Evolutionary conservation across 2,329 filamentous ascomycete genomes (phyloP).

Genomic region (Lasiodiplodia sp.): DNA sequence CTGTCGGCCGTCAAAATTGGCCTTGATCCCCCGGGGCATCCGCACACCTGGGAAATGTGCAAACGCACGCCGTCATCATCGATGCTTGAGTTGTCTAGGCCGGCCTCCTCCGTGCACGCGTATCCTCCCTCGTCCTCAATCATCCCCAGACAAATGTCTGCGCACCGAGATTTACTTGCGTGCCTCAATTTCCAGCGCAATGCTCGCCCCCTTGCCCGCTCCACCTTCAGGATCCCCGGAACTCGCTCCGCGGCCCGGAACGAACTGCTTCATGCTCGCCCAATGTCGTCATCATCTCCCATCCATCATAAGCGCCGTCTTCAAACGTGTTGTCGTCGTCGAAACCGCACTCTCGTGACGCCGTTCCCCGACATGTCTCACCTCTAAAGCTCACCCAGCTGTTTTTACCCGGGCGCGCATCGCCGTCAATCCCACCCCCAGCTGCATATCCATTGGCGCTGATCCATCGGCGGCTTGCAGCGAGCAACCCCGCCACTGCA

Average conservation of each 20-base stretch:
- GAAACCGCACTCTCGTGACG: neutral
- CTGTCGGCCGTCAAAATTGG: neutral
- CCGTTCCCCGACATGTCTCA: neutral
- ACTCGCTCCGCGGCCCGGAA: conserved; percentile 3
- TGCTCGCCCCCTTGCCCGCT: neutral
- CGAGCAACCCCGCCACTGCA: neutral
- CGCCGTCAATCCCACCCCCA: neutral
- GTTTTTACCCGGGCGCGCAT: neutral
- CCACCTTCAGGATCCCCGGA: neutral
- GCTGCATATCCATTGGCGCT: neutral
- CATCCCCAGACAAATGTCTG: neutral
- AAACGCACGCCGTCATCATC: neutral
- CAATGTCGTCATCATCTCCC: neutral
- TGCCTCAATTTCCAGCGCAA: conserved; percentile 14
- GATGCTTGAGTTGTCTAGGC: neutral
- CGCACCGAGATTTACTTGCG: neutral
- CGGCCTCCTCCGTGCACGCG: conserved; percentile 1
- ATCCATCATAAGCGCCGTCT: neutral
- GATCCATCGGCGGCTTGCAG: neutral
- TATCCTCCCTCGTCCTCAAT: neutral
- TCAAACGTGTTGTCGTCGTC: neutral
- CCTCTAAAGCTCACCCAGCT: neutral
- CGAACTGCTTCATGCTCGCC: conserved; percentile 1
- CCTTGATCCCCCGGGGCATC: conserved; percentile 14
- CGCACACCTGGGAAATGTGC: conserved; percentile 12